Evolutionary conservation across 192 early-diverging fungal species (phyloP).

Genomic region (Podila clonocystis): DNA sequence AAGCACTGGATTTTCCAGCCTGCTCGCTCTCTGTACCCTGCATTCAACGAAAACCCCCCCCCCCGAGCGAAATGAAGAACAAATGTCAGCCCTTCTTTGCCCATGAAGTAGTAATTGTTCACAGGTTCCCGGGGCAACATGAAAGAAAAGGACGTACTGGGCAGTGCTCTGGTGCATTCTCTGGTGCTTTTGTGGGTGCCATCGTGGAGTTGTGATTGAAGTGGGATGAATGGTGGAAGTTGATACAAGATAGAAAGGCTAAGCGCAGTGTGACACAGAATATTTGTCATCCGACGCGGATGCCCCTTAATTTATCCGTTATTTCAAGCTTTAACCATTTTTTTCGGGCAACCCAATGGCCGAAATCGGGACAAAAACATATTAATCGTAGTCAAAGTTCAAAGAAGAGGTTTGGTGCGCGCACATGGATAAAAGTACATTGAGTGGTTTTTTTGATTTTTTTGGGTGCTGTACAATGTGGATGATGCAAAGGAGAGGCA

Average conservation of each 20-base stretch:
- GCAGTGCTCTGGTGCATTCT: conserved; percentile 80
- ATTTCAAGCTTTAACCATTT: too few species aligned
- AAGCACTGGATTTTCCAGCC: conserved; percentile 79
- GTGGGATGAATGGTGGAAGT: background rate
- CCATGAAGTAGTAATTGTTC: background rate
- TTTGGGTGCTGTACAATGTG: too few species aligned
- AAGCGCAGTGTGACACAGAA: too few species aligned
- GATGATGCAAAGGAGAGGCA: too few species aligned
- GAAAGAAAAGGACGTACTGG: conserved; percentile 4
- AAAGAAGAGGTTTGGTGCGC: too few species aligned
- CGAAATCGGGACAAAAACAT: too few species aligned
- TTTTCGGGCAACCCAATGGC: too few species aligned
- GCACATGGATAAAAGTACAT: too few species aligned
- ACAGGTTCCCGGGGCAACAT: background rate
- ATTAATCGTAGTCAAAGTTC: too few species aligned
- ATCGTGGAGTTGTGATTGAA: conserved; percentile 8
- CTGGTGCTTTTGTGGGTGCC: conserved; percentile 36
- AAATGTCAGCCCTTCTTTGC: background rate
- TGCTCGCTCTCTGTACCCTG: conserved; percentile 75
- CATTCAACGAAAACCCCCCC: background rate
- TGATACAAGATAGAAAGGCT: background rate
- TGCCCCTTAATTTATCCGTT: too few species aligned
- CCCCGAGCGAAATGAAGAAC: background rate
- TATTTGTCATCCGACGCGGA: too few species aligned
- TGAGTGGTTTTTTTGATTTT: too few species aligned